Evolutionary conservation across 1,284 basidiomycete genomes (phyloP).

Genomic region (Fomitopsis schrenkii): DNA sequence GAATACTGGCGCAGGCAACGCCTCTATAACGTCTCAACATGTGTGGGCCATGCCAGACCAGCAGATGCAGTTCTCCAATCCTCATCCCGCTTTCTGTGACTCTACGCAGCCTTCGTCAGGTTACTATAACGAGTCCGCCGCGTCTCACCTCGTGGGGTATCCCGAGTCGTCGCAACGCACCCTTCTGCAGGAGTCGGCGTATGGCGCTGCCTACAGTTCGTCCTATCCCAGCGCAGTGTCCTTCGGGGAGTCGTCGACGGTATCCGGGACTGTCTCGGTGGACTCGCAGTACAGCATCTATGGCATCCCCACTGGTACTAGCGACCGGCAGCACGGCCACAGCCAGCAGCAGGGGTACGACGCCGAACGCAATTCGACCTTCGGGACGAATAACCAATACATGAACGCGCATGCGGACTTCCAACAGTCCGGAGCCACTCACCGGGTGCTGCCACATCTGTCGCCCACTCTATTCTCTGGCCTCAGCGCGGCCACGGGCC

Average conservation of each 20-base stretch:
- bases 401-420: slow-evolving; percentile 7
- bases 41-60: slow-evolving; percentile 22
- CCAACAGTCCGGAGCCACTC: slow-evolving; percentile 1
- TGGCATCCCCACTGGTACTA: not conserved
- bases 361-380: slow-evolving; percentile 1
- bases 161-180: slow-evolving; percentile 34
- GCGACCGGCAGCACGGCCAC: slow-evolving; percentile 9
- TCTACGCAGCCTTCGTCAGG: slow-evolving; percentile 15
- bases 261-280: not conserved
- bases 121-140: slow-evolving; percentile 21
- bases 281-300: not conserved
- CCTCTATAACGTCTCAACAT: slow-evolving; percentile 18
- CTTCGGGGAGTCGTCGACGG: slow-evolving; percentile 6
- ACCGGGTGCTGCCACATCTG: slow-evolving; percentile 5
- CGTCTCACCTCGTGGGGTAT: slow-evolving; percentile 25
- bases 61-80: slow-evolving; percentile 16
- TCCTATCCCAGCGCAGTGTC: slow-evolving; percentile 14
- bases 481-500: slow-evolving; percentile 6
- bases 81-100: slow-evolving; percentile 17
- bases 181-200: slow-evolving; percentile 25
- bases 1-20: slow-evolving; percentile 15
- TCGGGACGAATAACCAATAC: slow-evolving; percentile 5
- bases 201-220: slow-evolving; percentile 20
- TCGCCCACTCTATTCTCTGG: slow-evolving; percentile 1
- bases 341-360: slow-evolving; percentile 7